These are phyloP conservation scores for Rhizopogon vulgaris DNA, from an alignment of 768 basidiomycete species.

Conservation along the genomic window DNA sequence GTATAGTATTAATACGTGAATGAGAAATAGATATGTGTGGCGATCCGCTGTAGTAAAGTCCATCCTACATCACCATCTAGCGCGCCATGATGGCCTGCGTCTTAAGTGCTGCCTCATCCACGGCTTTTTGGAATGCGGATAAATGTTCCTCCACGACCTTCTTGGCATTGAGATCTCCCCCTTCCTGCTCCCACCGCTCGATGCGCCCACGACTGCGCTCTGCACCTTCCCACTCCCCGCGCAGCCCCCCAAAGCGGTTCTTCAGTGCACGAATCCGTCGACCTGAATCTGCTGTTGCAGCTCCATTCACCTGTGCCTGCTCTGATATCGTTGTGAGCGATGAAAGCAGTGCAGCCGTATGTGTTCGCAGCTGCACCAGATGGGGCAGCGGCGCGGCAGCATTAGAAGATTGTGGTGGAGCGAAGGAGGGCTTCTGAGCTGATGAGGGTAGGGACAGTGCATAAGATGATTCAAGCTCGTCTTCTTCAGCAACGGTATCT, in stretches of 20 bases:
- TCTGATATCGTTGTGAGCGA: slow-evolving; percentile 78
- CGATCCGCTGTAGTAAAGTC: not conserved
- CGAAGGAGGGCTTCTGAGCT: slow-evolving; percentile 55
- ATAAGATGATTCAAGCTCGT: slow-evolving; percentile 32
- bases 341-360: slow-evolving; percentile 68
- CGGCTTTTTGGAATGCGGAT: slow-evolving; percentile 64
- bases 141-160: slow-evolving; percentile 71
- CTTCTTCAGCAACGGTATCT: slow-evolving; percentile 35
- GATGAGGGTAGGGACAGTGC: slow-evolving; percentile 34
- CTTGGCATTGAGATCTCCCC: slow-evolving; percentile 31
- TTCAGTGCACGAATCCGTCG: slow-evolving; percentile 81
- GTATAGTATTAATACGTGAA: not conserved
- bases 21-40: not conserved
- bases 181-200: slow-evolving; percentile 73
- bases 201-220: slow-evolving; percentile 72
- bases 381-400: slow-evolving; percentile 13
- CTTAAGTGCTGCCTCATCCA: slow-evolving; percentile 68
- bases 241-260: slow-evolving; percentile 77
- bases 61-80: slow-evolving; percentile 26
- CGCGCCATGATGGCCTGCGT: slow-evolving; percentile 81
- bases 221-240: slow-evolving; percentile 78
- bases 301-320: slow-evolving; percentile 84
- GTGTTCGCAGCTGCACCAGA: slow-evolving; percentile 62
- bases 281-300: slow-evolving; percentile 78
- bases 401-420: slow-evolving; percentile 32